A percentile compares a stretch with the other conserved stretches of the same genome.
Conservation (phyloP, 2,329 filamentous ascomycete species). For the Calycina marina region DNA sequence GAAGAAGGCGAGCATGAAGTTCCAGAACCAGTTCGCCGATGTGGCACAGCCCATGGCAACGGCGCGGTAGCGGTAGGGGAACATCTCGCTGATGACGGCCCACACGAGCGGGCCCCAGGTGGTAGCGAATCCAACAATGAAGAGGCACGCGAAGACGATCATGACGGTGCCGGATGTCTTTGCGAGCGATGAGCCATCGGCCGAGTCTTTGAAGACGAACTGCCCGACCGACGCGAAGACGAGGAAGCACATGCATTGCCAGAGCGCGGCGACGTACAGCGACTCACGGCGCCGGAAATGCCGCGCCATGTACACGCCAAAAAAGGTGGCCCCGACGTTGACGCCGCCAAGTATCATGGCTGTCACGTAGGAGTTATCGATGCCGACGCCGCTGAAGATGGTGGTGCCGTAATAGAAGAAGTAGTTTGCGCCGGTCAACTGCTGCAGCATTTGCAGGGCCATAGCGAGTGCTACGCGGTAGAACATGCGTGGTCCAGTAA, state of each 20-base stretch:
- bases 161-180: constrained; percentile 47
- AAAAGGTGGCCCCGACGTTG: constrained; percentile 47
- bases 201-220: constrained; percentile 28
- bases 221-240: constrained; percentile 39
- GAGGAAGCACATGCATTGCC: constrained; percentile 56
- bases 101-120: constrained; percentile 60
- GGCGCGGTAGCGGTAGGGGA: constrained; percentile 47
- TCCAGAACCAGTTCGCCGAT: constrained; percentile 54
- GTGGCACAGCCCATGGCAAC: constrained; percentile 46
- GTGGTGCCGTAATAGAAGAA: constrained; percentile 53
- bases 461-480: constrained; percentile 53
- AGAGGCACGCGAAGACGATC: constrained; percentile 61
- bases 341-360: constrained; percentile 55
- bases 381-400: constrained; percentile 48
- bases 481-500: constrained; percentile 41
- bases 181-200: constrained; percentile 26
- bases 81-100: constrained; percentile 54
- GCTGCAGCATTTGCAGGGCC: constrained; percentile 49
- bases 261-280: constrained; percentile 49
- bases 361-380: constrained; percentile 49
- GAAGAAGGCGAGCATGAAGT: constrained; percentile 64
- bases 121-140: constrained; percentile 55
- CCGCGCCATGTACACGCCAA: constrained; percentile 48
- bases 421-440: constrained; percentile 50
- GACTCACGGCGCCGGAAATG: constrained; percentile 53